Evolutionary conservation across 192 early-diverging fungal species (phyloP).

Genomic region (Mortierella antarctica): DNA sequence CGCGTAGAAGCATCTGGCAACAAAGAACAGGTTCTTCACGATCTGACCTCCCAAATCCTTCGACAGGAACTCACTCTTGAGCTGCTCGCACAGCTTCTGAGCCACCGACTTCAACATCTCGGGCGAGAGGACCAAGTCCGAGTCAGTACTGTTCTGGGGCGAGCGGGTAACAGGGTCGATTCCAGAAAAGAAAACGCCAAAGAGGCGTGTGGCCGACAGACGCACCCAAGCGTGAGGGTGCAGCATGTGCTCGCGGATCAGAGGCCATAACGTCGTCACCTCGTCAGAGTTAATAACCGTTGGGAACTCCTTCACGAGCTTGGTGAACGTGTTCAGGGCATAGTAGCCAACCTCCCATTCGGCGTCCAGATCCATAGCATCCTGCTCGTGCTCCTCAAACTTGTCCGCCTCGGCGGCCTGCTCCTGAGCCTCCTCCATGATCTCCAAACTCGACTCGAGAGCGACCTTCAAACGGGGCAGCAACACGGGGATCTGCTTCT

Average conservation of each 20-base stretch:
- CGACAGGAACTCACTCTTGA: conserved; percentile 72
- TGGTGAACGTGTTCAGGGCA: conserved; percentile 79
- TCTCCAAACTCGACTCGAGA: conserved; percentile 55
- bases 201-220: conserved; percentile 70
- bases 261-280: conserved; percentile 73
- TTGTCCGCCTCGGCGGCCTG: conserved; percentile 31
- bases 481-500: conserved; percentile 61
- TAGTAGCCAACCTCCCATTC: conserved; percentile 93
- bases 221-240: conserved; percentile 96
- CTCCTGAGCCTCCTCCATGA: conserved; percentile 59
- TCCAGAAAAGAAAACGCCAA: conserved; percentile 82
- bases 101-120: conserved; percentile 65
- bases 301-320: conserved; percentile 70
- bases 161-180: conserved; percentile 69
- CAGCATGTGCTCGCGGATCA: conserved; percentile 71
- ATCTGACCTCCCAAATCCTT: conserved; percentile 88
- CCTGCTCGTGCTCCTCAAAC: conserved; percentile 33
- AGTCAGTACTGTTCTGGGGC: conserved; percentile 23
- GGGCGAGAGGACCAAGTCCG: conserved; percentile 43
- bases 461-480: conserved; percentile 63
- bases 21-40: conserved; percentile 94
- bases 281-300: conserved; percentile 59
- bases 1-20: conserved; percentile 80
- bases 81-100: conserved; percentile 66
- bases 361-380: conserved; percentile 66